Conservation (phyloP, 106 monocot species). For the Dendrobium officinale region DNA sequence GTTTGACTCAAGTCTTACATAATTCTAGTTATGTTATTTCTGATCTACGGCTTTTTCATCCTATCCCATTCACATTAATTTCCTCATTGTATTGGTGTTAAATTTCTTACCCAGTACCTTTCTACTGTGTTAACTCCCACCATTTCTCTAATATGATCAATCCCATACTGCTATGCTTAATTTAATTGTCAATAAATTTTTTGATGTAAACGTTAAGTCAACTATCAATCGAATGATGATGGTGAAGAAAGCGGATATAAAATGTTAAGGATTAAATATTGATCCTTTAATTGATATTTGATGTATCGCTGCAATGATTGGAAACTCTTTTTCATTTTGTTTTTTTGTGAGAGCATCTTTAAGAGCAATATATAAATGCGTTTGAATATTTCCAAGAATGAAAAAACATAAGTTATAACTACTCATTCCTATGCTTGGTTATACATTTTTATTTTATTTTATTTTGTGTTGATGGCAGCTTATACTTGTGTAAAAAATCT, state of each 20-base stretch:
- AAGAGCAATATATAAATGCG: not conserved
- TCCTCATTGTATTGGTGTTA: not conserved
- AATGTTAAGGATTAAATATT: not conserved
- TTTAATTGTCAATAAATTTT: no score
- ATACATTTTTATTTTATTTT: not conserved
- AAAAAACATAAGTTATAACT: not conserved
- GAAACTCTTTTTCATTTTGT: not conserved
- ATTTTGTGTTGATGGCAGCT: not conserved
- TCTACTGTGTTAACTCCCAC: not conserved
- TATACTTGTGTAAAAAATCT: not conserved
- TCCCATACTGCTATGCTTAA: not conserved
- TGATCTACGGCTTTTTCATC: not conserved
- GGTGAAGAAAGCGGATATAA: no score
- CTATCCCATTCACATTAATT: not conserved
- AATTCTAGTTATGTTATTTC: not conserved
- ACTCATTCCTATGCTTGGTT: not conserved
- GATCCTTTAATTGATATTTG: not conserved
- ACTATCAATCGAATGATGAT: no score
- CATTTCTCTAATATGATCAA: not conserved
- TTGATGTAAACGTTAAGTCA: no score
- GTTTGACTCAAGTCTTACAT: not conserved
- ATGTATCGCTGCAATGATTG: not conserved
- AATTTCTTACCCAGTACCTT: not conserved
- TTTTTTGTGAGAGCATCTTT: not conserved
- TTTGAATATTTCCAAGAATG: not conserved